Percentiles rank a stretch among this genome's conserved stretches.
Conservation (phyloP, 441 rosid genomes). For the Arabidopsis hybrid region DNA sequence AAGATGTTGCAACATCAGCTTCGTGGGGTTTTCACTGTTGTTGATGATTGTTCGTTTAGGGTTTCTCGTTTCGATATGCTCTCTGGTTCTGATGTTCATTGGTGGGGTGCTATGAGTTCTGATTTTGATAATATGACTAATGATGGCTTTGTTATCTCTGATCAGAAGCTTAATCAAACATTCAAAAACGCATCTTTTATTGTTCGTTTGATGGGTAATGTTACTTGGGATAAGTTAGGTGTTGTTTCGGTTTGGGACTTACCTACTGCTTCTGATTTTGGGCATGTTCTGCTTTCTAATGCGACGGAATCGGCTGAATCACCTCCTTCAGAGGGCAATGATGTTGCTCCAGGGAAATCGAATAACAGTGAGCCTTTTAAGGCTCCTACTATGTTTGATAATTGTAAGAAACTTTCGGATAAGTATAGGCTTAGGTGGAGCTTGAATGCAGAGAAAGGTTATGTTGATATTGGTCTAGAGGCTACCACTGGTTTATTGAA, state of each 20-base stretch:
- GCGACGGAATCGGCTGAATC: constrained; percentile 50
- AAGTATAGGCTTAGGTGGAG: constrained; percentile 83
- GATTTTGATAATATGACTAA: constrained; percentile 68
- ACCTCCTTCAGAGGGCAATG: constrained; percentile 44
- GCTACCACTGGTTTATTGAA: constrained; percentile 65
- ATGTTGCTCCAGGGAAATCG: constrained; percentile 14
- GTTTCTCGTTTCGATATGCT: constrained; percentile 87
- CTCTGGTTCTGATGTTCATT: constrained; percentile 74
- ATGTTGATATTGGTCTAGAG: constrained; percentile 84
- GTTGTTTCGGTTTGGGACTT: constrained; percentile 82
- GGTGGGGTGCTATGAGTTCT: constrained; percentile 73
- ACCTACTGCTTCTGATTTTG: constrained; percentile 78
- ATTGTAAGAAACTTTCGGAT: constrained; percentile 70
- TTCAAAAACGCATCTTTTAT: constrained; percentile 68
- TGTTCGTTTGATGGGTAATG: constrained; percentile 56
- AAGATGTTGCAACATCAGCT: constrained; percentile 89
- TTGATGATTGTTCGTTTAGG: constrained; percentile 86
- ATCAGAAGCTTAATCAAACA: constrained; percentile 65
- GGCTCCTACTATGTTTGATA: constrained; percentile 79
- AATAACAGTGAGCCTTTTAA: constrained; percentile 32
- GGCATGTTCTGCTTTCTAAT: constrained; percentile 70
- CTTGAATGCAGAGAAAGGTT: constrained; percentile 62
- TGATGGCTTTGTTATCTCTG: constrained; percentile 69
- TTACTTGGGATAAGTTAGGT: constrained; percentile 72
- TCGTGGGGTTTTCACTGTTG: constrained; percentile 67